Evolutionary conservation across 1,284 basidiomycete species (phyloP).

Genomic region (Malassezia nana): DNA sequence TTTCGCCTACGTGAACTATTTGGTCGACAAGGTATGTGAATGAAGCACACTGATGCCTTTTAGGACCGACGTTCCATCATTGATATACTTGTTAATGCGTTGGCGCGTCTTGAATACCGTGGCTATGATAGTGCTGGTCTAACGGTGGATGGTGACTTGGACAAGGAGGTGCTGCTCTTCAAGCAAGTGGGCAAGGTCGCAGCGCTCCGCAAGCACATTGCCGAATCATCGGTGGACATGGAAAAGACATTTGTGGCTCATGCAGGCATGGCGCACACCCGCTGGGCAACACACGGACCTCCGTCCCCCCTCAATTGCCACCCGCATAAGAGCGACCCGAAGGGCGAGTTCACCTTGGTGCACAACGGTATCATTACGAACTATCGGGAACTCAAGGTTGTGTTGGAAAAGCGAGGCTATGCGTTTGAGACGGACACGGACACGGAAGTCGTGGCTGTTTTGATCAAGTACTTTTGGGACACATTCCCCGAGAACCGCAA

Average conservation of each 20-base stretch:
- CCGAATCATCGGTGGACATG: slow-evolving; percentile 65
- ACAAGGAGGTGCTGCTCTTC: slow-evolving; percentile 69
- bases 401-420: slow-evolving; percentile 92
- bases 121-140: slow-evolving; percentile 95
- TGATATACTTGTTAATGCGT: slow-evolving; percentile 81
- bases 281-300: slow-evolving; percentile 98
- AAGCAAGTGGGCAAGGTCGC: slow-evolving; percentile 98
- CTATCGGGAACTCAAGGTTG: slow-evolving; percentile 73
- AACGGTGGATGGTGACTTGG: slow-evolving; percentile 84
- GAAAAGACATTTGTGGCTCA: slow-evolving; percentile 73
- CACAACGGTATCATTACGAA: slow-evolving; percentile 99
- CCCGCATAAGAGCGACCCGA: slow-evolving; percentile 77
- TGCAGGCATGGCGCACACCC: slow-evolving; percentile 95
- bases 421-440: slow-evolving; percentile 92
- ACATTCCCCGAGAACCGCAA: slow-evolving; percentile 71
- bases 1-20: slow-evolving; percentile 47
- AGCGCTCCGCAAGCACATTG: slow-evolving; percentile 82
- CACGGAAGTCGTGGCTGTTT: slow-evolving; percentile 91
- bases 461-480: slow-evolving; percentile 95
- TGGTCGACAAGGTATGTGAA: slow-evolving; percentile 42
- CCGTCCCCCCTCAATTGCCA: slow-evolving; percentile 79
- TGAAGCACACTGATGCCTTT: background rate
- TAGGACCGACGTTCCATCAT: slow-evolving; percentile 85
- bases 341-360: slow-evolving; percentile 77
- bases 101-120: slow-evolving; percentile 92